Conservation (phyloP, 1,284 basidiomycete genomes). For the Trichosporon asahii region DNA sequence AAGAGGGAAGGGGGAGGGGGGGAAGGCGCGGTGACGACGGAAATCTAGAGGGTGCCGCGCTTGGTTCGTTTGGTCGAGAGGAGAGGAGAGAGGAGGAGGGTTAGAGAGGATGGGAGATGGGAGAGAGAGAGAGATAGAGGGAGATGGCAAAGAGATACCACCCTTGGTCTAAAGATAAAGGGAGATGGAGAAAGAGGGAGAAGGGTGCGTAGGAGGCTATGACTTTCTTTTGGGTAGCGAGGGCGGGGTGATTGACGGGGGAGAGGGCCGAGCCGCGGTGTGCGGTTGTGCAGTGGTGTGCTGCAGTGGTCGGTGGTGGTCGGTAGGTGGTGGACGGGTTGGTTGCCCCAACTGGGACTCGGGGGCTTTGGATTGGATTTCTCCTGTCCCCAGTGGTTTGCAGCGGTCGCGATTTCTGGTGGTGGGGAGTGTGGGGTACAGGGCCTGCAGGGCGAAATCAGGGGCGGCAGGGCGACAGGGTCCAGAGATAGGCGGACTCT, state of each 20-base stretch:
- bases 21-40: slow-evolving; percentile 7
- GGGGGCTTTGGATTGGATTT: slow-evolving; percentile 11
- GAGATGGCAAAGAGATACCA: slow-evolving; percentile 9
- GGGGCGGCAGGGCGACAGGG: not conserved
- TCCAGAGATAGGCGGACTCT: slow-evolving; percentile 5
- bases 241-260: not conserved
- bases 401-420: slow-evolving; percentile 7
- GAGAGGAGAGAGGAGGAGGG: slow-evolving; percentile 5
- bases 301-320: not conserved
- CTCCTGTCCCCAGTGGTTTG: slow-evolving; percentile 10
- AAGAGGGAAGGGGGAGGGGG: slow-evolving; percentile 6
- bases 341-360: slow-evolving; percentile 9
- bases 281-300: not conserved
- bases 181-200: slow-evolving; percentile 12
- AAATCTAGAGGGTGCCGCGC: not conserved
- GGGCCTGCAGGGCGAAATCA: not conserved
- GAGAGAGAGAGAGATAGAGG: slow-evolving; percentile 11
- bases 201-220: not conserved
- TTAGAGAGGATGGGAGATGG: not conserved
- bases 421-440: slow-evolving; percentile 10
- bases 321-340: no score
- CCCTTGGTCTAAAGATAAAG: slow-evolving; percentile 10
- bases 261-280: not conserved
- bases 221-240: slow-evolving; percentile 6
- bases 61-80: slow-evolving; percentile 3